Evolutionary conservation across 305 asterid species (phyloP).

Genomic region (Petunia hybrid): DNA sequence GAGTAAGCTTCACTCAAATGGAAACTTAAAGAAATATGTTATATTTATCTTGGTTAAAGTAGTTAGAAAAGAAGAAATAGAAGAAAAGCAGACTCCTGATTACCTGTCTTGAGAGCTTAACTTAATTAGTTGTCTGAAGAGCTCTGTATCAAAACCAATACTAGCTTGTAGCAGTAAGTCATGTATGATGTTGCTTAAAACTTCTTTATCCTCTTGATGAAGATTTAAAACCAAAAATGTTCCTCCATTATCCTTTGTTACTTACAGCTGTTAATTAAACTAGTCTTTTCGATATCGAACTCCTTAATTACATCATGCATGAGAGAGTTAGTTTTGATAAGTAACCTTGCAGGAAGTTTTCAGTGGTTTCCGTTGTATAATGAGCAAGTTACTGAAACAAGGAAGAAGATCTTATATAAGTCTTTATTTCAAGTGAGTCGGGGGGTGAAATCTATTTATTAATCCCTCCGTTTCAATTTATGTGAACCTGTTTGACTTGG

Average conservation of each 20-base stretch:
- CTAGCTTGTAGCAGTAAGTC: background rate
- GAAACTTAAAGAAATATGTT: background rate
- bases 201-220: background rate
- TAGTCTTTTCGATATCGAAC: background rate
- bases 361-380: background rate
- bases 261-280: background rate
- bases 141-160: background rate
- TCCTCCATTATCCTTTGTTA: background rate
- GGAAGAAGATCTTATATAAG: background rate
- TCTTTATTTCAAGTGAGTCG: background rate
- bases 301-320: background rate
- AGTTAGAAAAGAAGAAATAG: background rate
- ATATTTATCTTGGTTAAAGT: background rate
- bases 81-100: constrained; percentile 2
- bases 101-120: background rate
- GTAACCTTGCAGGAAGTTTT: background rate
- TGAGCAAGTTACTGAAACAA: background rate
- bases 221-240: background rate
- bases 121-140: background rate
- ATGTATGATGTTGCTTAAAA: background rate
- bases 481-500: too few relatives aligned
- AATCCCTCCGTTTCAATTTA: too few relatives aligned
- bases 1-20: background rate
- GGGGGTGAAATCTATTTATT: background rate
- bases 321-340: background rate